Percentiles rank a stretch among this genome's conserved stretches.
Evolutionary conservation across 352 stramenopile genomes (phyloP).

Genomic region (Phytophthora cryptogea): DNA sequence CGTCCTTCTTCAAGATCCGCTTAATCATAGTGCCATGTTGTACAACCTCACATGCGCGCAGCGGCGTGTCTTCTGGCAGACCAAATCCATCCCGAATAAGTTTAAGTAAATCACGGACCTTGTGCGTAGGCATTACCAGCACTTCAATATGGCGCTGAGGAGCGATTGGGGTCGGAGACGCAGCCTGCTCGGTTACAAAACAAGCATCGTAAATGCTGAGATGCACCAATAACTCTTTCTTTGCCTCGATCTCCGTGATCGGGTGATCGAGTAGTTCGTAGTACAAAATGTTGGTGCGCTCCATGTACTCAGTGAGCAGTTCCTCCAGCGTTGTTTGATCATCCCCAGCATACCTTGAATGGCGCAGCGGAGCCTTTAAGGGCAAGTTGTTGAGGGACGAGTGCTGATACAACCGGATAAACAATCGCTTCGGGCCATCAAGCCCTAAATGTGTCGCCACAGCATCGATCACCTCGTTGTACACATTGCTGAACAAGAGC

Average conservation of each 20-base stretch:
- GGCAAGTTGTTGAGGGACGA: slow-evolving; percentile 64
- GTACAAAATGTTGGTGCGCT: slow-evolving; percentile 71
- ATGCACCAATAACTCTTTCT: slow-evolving; percentile 79
- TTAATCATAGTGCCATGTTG: slow-evolving; percentile 64
- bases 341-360: slow-evolving; percentile 65
- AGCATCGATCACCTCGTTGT: slow-evolving; percentile 75
- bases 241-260: slow-evolving; percentile 87
- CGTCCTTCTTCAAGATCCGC: slow-evolving; percentile 42
- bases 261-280: slow-evolving; percentile 73
- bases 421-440: slow-evolving; percentile 44
- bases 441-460: slow-evolving; percentile 54
- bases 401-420: slow-evolving; percentile 84
- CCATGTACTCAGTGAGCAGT: slow-evolving; percentile 72
- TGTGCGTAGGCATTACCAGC: slow-evolving; percentile 60
- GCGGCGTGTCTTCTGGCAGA: slow-evolving; percentile 34
- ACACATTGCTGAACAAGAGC: slow-evolving; percentile 72
- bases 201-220: slow-evolving; percentile 79
- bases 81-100: slow-evolving; percentile 54
- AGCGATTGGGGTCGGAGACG: slow-evolving; percentile 33
- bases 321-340: slow-evolving; percentile 68
- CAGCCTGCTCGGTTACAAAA: slow-evolving; percentile 47
- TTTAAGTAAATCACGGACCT: slow-evolving; percentile 51
- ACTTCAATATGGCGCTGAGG: slow-evolving; percentile 57
- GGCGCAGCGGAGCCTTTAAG: slow-evolving; percentile 70
- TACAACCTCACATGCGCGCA: slow-evolving; percentile 70